Evolutionary conservation across 768 basidiomycete species (phyloP), one percentile per base, ranked within the genome.

Genomic region (Infundibulicybe gibba): DNA sequence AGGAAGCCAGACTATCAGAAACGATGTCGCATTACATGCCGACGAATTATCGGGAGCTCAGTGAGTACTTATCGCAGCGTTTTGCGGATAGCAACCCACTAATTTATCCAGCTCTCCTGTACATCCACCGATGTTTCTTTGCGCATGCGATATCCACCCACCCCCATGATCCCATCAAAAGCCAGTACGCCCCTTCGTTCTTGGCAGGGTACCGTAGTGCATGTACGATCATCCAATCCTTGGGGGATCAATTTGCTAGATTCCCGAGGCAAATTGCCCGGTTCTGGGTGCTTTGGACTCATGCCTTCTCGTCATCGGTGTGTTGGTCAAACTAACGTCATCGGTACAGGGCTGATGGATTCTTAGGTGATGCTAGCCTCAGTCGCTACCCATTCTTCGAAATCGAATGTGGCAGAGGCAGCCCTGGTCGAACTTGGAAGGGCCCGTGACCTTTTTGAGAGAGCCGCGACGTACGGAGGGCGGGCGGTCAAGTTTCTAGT

Each of bases 21-120:
- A 79, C 81, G 6, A 88, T 89, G 87, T 78, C 76, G 32, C 77
- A 83, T 60, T 87, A 78, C 55, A 88, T 88, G 87, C 83, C 87
- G 1, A 70, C 63, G 31, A 87, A 88, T 56, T 89, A 88, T 60
- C 75, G 82, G 1, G 78, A 85, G 54, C 68, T 83, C 32, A 80
- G 87, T 87, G 54, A 56, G 82, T 61, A 3, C 31, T 32, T 53
- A 43, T 20, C 16, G 6, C 53, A 34, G 34, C 44, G 20, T 40
- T 32, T 20, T 31, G 33, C 31, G 4, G 16, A 30, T 31, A 32
- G 19, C 21, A 21, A 45, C 38, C 16, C 14, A 17, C 32, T 48
- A 31, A 16, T 39, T 25, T 20, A 15, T 38, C 14, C 47, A 87
- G 85, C 82, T n/a, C 68, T 87, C 30, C 64, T 87, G 8, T 86